A percentile compares a stretch with the other conserved stretches of the same genome.
These are phyloP conservation scores for Scorias spongiosa DNA, from an alignment of 2,329 filamentous ascomycete species.

Conservation along the genomic window DNA sequence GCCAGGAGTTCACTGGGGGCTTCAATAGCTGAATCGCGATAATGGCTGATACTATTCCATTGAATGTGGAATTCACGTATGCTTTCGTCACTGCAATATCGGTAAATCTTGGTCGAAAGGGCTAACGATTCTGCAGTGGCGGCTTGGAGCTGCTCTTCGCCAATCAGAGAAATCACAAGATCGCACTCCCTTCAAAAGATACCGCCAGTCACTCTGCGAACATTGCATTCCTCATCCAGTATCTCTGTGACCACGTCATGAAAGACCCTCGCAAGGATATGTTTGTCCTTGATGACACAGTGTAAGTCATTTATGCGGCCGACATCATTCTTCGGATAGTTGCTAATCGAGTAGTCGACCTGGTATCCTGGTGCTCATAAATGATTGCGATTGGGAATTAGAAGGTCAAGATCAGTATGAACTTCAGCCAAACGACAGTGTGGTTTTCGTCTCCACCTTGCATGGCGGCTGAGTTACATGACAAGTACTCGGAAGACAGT, in stretches of 20 bases:
- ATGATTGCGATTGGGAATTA: conserved; percentile 96
- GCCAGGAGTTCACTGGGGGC: too few species aligned
- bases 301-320: conserved; percentile 46
- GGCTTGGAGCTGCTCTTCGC: conserved; percentile 90
- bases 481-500: too few species aligned
- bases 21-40: neutral
- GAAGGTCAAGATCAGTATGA: conserved; percentile 88
- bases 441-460: conserved; percentile 90
- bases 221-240: conserved; percentile 59
- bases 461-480: conserved; percentile 57
- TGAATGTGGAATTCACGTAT: neutral
- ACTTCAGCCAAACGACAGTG: conserved; percentile 66
- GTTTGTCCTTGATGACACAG: conserved; percentile 72
- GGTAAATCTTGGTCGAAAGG: too few species aligned
- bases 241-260: conserved; percentile 73
- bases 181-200: conserved; percentile 52
- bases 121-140: conserved; percentile 37
- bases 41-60: neutral
- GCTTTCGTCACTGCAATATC: neutral
- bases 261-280: conserved; percentile 72
- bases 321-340: neutral
- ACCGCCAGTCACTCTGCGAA: conserved; percentile 46
- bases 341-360: conserved; percentile 52
- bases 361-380: conserved; percentile 90
- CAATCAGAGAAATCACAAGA: conserved; percentile 56